These are phyloP conservation scores for Cutaneotrichosporon cyanovorans DNA, from an alignment of 1,284 basidiomycete genomes.

Conservation along the genomic window DNA sequence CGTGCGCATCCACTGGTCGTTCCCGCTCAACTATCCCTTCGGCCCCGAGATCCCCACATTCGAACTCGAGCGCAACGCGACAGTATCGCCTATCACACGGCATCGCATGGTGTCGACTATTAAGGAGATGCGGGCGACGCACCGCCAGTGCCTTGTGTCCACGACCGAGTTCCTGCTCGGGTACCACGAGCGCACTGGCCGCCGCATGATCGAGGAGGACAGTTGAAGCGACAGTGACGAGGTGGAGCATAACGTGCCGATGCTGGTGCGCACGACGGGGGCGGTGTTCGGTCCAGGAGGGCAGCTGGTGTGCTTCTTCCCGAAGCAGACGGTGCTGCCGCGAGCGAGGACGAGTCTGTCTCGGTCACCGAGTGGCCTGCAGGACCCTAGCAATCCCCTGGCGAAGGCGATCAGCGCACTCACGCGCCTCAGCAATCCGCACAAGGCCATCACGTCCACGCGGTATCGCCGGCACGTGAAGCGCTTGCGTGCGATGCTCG, in stretches of 20 bases:
- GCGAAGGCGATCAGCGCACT: slow-evolving; percentile 38
- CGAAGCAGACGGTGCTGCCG: slow-evolving; percentile 47
- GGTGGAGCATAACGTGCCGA: slow-evolving; percentile 36
- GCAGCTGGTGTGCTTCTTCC: slow-evolving; percentile 76
- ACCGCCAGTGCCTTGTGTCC: slow-evolving; percentile 69
- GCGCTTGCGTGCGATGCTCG: slow-evolving; percentile 8
- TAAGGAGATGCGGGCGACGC: slow-evolving; percentile 59
- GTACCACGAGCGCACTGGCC: slow-evolving; percentile 35
- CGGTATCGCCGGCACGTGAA: slow-evolving; percentile 12
- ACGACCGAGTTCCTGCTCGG: slow-evolving; percentile 74
- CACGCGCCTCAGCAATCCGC: slow-evolving; percentile 31
- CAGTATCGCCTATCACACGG: slow-evolving; percentile 66
- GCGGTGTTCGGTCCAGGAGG: slow-evolving; percentile 73
- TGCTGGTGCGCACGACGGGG: slow-evolving; percentile 39
- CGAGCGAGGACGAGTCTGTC: slow-evolving; percentile 30
- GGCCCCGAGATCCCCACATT: slow-evolving; percentile 62
- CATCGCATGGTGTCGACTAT: slow-evolving; percentile 69
- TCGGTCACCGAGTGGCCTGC: slow-evolving; percentile 29
- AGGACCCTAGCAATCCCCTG: slow-evolving; percentile 26
- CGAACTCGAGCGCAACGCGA: slow-evolving; percentile 72
- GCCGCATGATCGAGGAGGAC: slow-evolving; percentile 38
- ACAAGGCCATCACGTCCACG: slow-evolving; percentile 15
- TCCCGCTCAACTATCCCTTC: slow-evolving; percentile 74
- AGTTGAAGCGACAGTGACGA: slow-evolving; percentile 29
- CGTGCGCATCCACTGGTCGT: slow-evolving; percentile 82